phyloP scores from a whole-genome alignment of 768 basidiomycete genomes.

The Sporobolomyces roseus region DNA sequence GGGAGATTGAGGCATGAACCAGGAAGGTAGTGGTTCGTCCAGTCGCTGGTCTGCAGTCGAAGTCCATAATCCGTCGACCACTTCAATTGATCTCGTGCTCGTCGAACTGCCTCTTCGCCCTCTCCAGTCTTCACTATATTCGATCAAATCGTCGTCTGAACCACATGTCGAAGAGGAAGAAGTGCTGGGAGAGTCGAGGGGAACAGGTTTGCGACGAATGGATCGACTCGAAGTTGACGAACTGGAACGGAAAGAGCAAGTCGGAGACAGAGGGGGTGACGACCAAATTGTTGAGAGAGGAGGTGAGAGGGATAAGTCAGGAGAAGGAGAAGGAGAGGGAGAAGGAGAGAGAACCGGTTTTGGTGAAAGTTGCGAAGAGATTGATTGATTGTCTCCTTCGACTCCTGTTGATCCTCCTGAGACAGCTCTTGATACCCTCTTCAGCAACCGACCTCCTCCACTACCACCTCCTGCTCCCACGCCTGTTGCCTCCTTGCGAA shows the following conservation, averaged over 20 bases:
- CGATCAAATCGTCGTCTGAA: too few species aligned
- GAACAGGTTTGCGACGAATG: not conserved
- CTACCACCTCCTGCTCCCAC: too few species aligned
- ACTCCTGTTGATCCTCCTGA: not conserved
- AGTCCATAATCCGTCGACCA: conserved; percentile 13
- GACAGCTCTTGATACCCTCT: not conserved
- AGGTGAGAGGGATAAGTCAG: too few species aligned
- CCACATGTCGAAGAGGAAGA: not conserved
- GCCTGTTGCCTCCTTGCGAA: too few species aligned
- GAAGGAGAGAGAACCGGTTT: not conserved
- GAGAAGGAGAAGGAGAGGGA: conserved; percentile 7
- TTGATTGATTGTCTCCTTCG: too few species aligned
- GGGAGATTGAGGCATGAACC: too few species aligned
- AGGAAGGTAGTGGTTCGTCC: not conserved
- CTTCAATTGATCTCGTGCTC: not conserved
- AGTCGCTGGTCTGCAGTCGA: not conserved
- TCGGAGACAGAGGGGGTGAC: too few species aligned
- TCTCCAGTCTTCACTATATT: not conserved
- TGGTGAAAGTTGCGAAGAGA: not conserved
- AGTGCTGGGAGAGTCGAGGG: not conserved
- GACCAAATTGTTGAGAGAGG: too few species aligned
- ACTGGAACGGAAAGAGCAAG: not conserved
- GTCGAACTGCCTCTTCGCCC: too few species aligned
- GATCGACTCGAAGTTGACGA: not conserved
- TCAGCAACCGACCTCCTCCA: not conserved